Evolutionary conservation across 768 basidiomycete species (phyloP), one percentile per base, ranked within the genome.

Genomic region (Amanita inopinata): DNA sequence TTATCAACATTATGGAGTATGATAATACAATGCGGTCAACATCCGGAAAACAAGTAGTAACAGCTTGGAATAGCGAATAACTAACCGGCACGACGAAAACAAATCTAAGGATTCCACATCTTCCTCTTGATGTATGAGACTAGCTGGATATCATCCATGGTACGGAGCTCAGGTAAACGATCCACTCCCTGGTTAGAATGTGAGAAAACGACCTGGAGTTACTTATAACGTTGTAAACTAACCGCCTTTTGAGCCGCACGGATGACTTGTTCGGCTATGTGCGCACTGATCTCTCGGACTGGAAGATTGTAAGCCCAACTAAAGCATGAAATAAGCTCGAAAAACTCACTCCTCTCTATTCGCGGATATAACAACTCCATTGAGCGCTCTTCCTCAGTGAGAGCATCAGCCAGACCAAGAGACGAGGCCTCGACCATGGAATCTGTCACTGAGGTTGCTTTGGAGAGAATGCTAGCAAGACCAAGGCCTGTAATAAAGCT

Each of bases 371-470:
- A 59, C 35, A 92, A 69, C 33, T 75, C 83, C 31, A 63, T 53
- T 2, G 65, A 67, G 31, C 62, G 70, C 61, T 96, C 93, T 25
- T 85, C 81, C 9, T 57, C 50, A 1, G 74, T 88, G 31, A 93
- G 69, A 3, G 85, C 76, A 45, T 80, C 62, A 3, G 86, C 80
- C 30, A 96, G 71, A 5, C 87, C 88, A 20, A 87, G 69, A 3
- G 90, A 83, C 9, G 85, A 74, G 4, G 88, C 83, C 57, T 94
- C 90, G 18, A 96, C 83, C 86, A 97, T 91, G 49, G 68, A 69
- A 56, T 91, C 85, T 2, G 88, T 87, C 33, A 96, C 80, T 22
- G 66, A 64, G 1, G 69, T 65, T 14, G 78, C 83, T 31, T 77
- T 73, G 43, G 78, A 69, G 37, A 91, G 66, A 56, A 91, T 84